Percentiles rank a stretch among this genome's conserved stretches.
phyloP scores from a whole-genome alignment of 2,329 filamentous ascomycete genomes.

The Sclerotiophoma versabilis region DNA sequence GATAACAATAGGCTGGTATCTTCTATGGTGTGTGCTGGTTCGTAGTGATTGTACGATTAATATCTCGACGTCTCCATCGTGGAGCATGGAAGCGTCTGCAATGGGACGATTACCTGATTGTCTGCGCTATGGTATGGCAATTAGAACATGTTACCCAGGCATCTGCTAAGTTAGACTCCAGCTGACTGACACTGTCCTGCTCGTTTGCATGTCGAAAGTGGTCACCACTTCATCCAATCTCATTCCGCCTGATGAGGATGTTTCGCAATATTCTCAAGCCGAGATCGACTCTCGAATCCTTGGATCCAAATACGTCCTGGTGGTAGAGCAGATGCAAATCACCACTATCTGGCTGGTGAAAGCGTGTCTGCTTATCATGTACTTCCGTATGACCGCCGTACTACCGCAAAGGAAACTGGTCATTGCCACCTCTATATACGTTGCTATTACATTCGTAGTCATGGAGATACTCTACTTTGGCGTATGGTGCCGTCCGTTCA shows the following conservation, averaged over 20 bases:
- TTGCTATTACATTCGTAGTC: conserved; percentile 54
- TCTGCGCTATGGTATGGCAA: conserved; percentile 43
- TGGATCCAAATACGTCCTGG: conserved; percentile 64
- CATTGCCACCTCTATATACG: conserved; percentile 55
- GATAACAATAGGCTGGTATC: conserved; percentile 30
- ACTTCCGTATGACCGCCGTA: conserved; percentile 57
- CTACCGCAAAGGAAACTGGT: conserved; percentile 46
- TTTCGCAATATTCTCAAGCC: conserved; percentile 41
- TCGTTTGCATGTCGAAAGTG: conserved; percentile 43
- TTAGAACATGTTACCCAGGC: neutral
- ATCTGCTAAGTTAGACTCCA: conserved; percentile 19
- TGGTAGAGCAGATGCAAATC: conserved; percentile 62
- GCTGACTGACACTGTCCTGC: conserved; percentile 44
- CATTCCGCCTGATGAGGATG: conserved; percentile 42
- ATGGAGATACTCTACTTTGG: conserved; percentile 60
- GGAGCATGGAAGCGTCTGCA: conserved; percentile 44
- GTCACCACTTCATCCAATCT: conserved; percentile 46
- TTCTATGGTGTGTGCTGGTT: conserved; percentile 46
- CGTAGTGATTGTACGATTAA: conserved; percentile 38
- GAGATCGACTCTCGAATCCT: conserved; percentile 54
- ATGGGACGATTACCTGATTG: conserved; percentile 47
- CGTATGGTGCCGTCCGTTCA: conserved; percentile 64
- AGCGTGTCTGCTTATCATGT: conserved; percentile 62
- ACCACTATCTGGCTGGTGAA: conserved; percentile 62
- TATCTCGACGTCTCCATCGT: conserved; percentile 40